phyloP scores from a whole-genome alignment of 129 eudicot genomes.

The Deinandra increscens region DNA sequence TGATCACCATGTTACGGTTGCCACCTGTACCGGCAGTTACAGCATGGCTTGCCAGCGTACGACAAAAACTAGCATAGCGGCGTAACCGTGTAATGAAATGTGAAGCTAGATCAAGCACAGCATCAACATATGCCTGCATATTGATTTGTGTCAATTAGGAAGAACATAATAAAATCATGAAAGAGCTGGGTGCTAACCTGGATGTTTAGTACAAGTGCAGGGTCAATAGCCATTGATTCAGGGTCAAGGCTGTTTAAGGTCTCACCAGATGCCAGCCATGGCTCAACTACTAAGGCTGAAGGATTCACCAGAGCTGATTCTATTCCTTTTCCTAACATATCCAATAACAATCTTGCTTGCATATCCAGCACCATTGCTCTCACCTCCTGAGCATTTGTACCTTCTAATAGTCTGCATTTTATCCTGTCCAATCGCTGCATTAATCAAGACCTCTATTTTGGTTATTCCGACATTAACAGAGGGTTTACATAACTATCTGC shows the following conservation, averaged over 20 bases:
- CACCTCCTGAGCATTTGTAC: conserved; percentile 94
- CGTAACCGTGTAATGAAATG: conserved; percentile 95
- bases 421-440: conserved; percentile 93
- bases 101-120: conserved; percentile 92
- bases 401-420: conserved; percentile 94
- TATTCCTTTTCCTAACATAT: conserved; percentile 98
- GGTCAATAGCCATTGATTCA: conserved; percentile 95
- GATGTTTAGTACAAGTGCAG: conserved; percentile 72
- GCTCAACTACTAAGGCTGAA: conserved; percentile 79
- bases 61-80: conserved; percentile 98
- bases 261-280: conserved; percentile 95
- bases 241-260: conserved; percentile 67
- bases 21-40: conserved; percentile 85
- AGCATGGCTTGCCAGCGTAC: conserved; percentile 97
- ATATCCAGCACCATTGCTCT: conserved; percentile 99
- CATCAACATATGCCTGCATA: conserved; percentile 96
- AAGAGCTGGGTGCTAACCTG: conserved; percentile 54
- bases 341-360: conserved; percentile 95
- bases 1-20: conserved; percentile 82
- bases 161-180: not conserved
- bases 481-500: not conserved
- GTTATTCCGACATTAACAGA: conserved; percentile 8
- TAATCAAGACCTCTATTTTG: conserved; percentile 13
- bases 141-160: not conserved
- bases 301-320: conserved; percentile 94